Base-by-base conservation (phyloP, 371 early-diverging fungal genomes). In the Apophysomyces trapeziformis region DNA sequence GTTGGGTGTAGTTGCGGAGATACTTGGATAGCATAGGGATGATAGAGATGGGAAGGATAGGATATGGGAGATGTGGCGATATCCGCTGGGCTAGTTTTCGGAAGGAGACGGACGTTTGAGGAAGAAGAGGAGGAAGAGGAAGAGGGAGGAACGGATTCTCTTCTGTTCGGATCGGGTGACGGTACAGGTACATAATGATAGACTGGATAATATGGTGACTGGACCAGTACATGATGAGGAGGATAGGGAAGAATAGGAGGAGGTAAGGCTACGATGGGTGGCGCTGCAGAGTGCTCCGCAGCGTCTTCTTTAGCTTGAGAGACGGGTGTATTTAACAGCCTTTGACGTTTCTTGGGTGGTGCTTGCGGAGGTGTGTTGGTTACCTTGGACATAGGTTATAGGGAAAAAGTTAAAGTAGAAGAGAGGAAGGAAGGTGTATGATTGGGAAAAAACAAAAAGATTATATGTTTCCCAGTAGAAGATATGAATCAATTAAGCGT, bases 1-100 rank as follows among this genome's bases (percentile, higher is more conserved):
- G 54, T 50, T 4, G 54, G 54, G 21, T 50, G 64, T 11, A 67
- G 65, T 57, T 64, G 61, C n/a, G 65, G 68, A 11, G 72, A 71
- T 14, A 71, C 68, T 65, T 65, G 54, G 37, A 67, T 44, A 2
- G 60, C 50, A 50, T 66, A 71, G 2, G 75, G 65, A 50, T 74
- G 68, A 45, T 68, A 71, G 21, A 66, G 63, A 8, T 68, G 65
- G 9, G 66, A 56, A 37, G 59, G 58, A 7, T 68, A 64, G 41
- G 68, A 50, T 21, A 21, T 26, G 11, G 54, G 54, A 4, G 54
- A 50, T 21, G 54, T 50, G 6, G 18, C 21, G 2, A 26, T 9
- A 21, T 50, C 54, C 4, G 9, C 21, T 18, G 47, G 41, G 41
- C 41, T 54, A 18, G 54, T 50, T 21, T 50, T 50, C 2, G 54